Percentiles rank a stretch among this genome's conserved stretches.
Evolutionary conservation across 805 yeast genomes (phyloP).

Genomic region (Candida michaelii): DNA sequence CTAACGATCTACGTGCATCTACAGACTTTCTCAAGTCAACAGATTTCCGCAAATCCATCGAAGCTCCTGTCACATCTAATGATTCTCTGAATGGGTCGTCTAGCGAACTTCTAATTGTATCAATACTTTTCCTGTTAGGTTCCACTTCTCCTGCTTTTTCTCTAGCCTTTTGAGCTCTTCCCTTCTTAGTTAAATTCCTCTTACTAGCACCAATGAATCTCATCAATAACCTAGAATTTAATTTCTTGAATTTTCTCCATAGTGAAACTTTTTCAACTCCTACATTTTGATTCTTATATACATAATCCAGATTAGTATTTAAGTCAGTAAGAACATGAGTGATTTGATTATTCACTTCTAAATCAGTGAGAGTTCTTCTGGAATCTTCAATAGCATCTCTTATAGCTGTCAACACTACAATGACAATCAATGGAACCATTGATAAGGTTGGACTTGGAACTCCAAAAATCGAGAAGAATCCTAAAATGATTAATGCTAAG

Average conservation of each 20-base stretch:
- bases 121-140: constrained; percentile 30
- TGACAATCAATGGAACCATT: constrained; percentile 77
- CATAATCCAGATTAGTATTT: constrained; percentile 19
- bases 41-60: constrained; percentile 12
- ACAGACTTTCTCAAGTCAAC: constrained; percentile 9
- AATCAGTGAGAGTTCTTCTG: constrained; percentile 66
- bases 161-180: constrained; percentile 32
- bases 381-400: constrained; percentile 84
- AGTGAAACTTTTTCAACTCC: constrained; percentile 60
- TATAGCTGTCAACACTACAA: constrained; percentile 70
- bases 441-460: constrained; percentile 75
- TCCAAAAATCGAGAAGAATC: constrained; percentile 76
- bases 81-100: constrained; percentile 18
- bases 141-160: constrained; percentile 12
- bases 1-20: constrained; percentile 1
- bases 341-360: constrained; percentile 72
- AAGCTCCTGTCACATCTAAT: background rate
- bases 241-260: constrained; percentile 72
- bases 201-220: constrained; percentile 26
- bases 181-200: constrained; percentile 32
- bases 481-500: constrained; percentile 73
- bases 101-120: constrained; percentile 20
- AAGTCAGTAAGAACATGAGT: constrained; percentile 58
- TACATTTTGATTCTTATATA: constrained; percentile 54
- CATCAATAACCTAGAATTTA: constrained; percentile 32